Evolutionary conservation across 352 stramenopile genomes (phyloP).

Genomic region (Phytopythium cucurbitacearum): DNA sequence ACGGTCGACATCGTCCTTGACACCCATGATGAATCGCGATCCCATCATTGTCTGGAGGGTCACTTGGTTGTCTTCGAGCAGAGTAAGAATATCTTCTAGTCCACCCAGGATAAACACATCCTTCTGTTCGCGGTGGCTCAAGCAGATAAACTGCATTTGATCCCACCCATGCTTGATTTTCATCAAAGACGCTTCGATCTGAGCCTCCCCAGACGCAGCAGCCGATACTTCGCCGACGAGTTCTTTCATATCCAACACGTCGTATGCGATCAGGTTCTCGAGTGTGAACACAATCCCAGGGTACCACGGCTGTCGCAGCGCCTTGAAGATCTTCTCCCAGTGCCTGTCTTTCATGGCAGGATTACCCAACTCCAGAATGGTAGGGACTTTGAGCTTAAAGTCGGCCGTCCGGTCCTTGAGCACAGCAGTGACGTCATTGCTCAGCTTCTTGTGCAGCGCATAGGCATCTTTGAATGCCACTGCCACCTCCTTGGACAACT

Average conservation of each 20-base stretch:
- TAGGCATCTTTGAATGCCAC: conserved; percentile 89
- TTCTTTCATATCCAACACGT: conserved; percentile 88
- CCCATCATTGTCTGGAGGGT: conserved; percentile 92
- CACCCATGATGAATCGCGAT: conserved; percentile 87
- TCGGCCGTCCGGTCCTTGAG: conserved; percentile 86
- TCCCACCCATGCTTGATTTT: conserved; percentile 90
- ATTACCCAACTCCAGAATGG: conserved; percentile 90
- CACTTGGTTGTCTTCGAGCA: conserved; percentile 91
- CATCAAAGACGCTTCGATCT: conserved; percentile 86
- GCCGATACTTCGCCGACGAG: conserved; percentile 82
- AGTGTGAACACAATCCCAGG: conserved; percentile 87
- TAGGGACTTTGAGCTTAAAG: conserved; percentile 90
- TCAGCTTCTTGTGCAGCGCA: conserved; percentile 89
- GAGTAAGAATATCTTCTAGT: conserved; percentile 86
- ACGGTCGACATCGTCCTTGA: conserved; percentile 88
- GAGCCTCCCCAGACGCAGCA: conserved; percentile 83
- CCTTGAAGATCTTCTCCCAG: conserved; percentile 94
- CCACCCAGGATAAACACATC: conserved; percentile 90
- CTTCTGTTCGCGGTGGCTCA: conserved; percentile 82
- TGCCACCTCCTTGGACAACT: conserved; percentile 83
- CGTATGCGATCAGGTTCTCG: conserved; percentile 85
- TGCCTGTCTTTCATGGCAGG: conserved; percentile 91
- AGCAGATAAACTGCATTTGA: conserved; percentile 76
- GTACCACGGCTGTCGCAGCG: conserved; percentile 84
- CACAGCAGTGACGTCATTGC: conserved; percentile 84